These are phyloP conservation scores for Aspergillus fischeri DNA, from an alignment of 2,329 filamentous ascomycete genomes.

Conservation along the genomic window DNA sequence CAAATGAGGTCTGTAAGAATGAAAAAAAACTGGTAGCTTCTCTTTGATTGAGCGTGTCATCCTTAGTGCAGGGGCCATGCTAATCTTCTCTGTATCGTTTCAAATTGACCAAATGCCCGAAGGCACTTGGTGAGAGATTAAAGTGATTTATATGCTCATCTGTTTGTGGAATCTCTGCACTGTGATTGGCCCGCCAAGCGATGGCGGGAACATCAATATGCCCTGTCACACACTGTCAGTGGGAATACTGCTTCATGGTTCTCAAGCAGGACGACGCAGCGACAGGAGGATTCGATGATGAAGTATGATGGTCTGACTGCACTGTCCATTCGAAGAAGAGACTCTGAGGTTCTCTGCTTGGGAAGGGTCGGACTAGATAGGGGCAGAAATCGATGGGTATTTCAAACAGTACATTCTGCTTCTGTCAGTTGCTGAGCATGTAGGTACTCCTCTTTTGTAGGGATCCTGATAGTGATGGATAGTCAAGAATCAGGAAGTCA, in stretches of 20 bases:
- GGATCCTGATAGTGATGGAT: not conserved
- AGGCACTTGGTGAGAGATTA: constrained; percentile 25
- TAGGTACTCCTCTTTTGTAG: too few species aligned
- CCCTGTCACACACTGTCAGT: not conserved
- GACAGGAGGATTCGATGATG: not conserved
- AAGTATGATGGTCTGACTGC: not conserved
- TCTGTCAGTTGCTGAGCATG: too few species aligned
- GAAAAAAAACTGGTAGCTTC: constrained; percentile 66
- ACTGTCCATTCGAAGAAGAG: not conserved
- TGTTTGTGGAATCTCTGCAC: accelerated
- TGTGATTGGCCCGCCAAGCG: not conserved
- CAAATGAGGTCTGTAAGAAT: constrained; percentile 11
- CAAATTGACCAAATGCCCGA: constrained; percentile 61
- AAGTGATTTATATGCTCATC: constrained; percentile 18
- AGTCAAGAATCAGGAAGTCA: too few species aligned
- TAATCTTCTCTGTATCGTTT: constrained; percentile 74
- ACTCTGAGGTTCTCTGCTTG: not conserved
- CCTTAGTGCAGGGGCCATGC: constrained; percentile 86
- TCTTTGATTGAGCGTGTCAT: constrained; percentile 87
- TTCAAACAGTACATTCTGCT: not conserved
- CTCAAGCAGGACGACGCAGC: not conserved
- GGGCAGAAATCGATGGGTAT: not conserved
- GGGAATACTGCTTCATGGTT: not conserved
- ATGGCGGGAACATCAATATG: not conserved
- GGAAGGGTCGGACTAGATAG: too few species aligned